Evolutionary conservation across 2,329 filamentous ascomycete species (phyloP).

Genomic region (Polytolypa hystricis): DNA sequence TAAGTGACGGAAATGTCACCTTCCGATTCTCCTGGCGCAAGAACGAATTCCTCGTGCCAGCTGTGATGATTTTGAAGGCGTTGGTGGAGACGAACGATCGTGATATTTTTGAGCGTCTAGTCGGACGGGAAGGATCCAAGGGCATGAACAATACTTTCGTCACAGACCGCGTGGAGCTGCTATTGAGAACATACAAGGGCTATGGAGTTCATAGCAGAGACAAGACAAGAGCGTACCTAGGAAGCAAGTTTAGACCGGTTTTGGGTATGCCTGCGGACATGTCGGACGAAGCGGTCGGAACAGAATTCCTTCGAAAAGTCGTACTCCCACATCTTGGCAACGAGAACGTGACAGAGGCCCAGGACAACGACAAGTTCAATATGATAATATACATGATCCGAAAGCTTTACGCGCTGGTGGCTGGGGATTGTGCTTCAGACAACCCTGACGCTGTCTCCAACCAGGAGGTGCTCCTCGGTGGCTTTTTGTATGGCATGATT

Average conservation of each 20-base stretch:
- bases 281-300: conserved; percentile 78
- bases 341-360: conserved; percentile 66
- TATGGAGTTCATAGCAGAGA: conserved; percentile 74
- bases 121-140: conserved; percentile 65
- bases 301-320: conserved; percentile 80
- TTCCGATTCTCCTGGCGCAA: conserved; percentile 98
- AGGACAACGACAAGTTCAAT: conserved; percentile 87
- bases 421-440: conserved; percentile 84
- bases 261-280: conserved; percentile 74
- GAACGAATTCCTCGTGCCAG: conserved; percentile 89
- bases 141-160: conserved; percentile 82
- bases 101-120: conserved; percentile 88
- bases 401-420: conserved; percentile 86
- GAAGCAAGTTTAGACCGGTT: conserved; percentile 81
- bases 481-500: conserved; percentile 89
- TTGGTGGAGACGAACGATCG: conserved; percentile 91
- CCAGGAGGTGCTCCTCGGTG: conserved; percentile 86
- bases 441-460: conserved; percentile 96
- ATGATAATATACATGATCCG: conserved; percentile 92
- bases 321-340: conserved; percentile 87
- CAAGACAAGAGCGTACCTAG: conserved; percentile 76
- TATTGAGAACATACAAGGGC: conserved; percentile 85
- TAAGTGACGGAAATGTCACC: conserved; percentile 89
- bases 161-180: conserved; percentile 82
- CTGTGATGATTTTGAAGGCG: conserved; percentile 94